Evolutionary conservation across 1,139 yeast genomes (phyloP), one percentile per base, ranked within the genome.

Genomic region (Saccharomyces hybrid): DNA sequence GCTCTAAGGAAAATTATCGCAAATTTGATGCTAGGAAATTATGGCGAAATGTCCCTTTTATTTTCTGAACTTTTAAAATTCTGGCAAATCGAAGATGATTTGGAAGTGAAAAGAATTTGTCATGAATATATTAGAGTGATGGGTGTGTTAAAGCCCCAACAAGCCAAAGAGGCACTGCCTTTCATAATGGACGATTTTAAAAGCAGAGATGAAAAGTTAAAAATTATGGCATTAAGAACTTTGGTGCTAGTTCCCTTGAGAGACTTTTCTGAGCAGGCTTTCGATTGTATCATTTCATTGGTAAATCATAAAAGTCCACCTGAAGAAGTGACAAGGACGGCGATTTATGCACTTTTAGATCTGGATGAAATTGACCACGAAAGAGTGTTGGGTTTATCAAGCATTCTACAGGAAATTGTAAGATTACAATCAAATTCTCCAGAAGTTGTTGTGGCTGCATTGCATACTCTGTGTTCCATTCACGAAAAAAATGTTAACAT

Each of bases 1-100:
- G 83, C 89, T 0, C 73, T 93, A 60, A 85, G 84, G 68, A 87
- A 87, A 66, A 79, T 89, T 31, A 78, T 90, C 7, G 95, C 96
- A 48, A 91, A 90, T 69, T 78, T 89, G 71, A 85, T 95, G 4
- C 77, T 90, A 72, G 90, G 90, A 55, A 89, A 89, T 67, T 59
- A 60, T 47, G 78, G 79, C 59, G 97, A 91, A 65, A 80, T 90
- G 81, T 77, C 82, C 9, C 66, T 75, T 42, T 67, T 91, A 57
- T 80, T 85, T 67, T 84, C 86, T 0, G 95, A 87, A 50, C 79
- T 91, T 11, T 68, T 87, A 7, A 74, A 74, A 34, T 75, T 87
- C 54, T 78, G 88, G 76, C 73, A 77, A 52, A 74, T 79, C 19
- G 82, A 81, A 56, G 96, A 88, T 69, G 68, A 68, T 55, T 34